Evolutionary conservation across 2,329 filamentous ascomycete species (phyloP), one percentile per base, ranked within the genome.

Genomic region (Zymoseptoria brevis): DNA sequence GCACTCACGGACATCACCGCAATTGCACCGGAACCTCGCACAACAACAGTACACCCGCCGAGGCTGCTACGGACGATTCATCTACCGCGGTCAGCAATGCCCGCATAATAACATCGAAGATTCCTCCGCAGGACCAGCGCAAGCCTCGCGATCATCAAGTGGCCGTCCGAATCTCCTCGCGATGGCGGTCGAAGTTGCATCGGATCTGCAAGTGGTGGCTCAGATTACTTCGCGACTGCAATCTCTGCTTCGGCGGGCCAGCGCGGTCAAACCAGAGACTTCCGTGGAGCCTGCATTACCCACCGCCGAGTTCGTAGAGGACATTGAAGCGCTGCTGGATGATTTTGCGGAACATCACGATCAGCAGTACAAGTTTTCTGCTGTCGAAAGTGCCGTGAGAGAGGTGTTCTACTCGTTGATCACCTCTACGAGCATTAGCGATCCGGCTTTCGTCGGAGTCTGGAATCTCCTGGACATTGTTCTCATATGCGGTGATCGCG

Each of bases 391-490:
- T 19, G 91, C 90, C 9, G 88, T 88, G 55, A 86, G 90, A 68
- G 84, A 88, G 67, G 82, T 88, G 53, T 95, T 97, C 75, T 90
- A 90, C 74, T 57, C 59, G 9, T 60, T 69, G 19, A 67, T 73
- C 54, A 63, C 64, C 29, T 84, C 83, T 48, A 90, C 83, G 11
- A 79, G 84, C 8, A 96, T 96, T 66, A 83, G 90, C 45, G 84
- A 89, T 24, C 85, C 89, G 50, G 80, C 83, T 0, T 96, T 96
- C 69, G 86, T 90, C 54, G 83, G 85, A 61, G 84, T 97, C 63
- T 99, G 93, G 93, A 94, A 96, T 71, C 80, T 99, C 4, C 83
- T 99, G 59, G 95, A 99, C 71, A 85, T 97, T 50, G 80, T 96
- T n/a, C 87, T 89, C 0, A 86, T 95, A 45, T 85, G 96, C 62